Percentiles rank a stretch among this genome's conserved stretches.
These are phyloP conservation scores for Williopsis jadinii DNA, from an alignment of 1,139 yeast genomes.

Conservation along the genomic window DNA sequence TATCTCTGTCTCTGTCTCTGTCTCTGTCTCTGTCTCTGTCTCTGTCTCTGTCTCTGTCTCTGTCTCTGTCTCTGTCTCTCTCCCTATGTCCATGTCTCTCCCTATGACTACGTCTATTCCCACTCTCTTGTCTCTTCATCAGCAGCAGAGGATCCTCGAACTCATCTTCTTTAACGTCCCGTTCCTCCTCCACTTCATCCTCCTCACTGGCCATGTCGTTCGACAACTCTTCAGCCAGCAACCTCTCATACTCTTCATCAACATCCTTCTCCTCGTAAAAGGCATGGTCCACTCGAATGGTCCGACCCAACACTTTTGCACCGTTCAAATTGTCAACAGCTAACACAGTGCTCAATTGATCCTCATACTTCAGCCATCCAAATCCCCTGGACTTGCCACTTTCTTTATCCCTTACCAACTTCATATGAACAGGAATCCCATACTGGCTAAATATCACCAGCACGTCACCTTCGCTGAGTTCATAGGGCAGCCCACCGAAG, in stretches of 20 bases:
- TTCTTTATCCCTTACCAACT: conserved; percentile 60
- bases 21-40: conserved; percentile 2
- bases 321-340: conserved; percentile 92
- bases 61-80: background rate
- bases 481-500: conserved; percentile 66
- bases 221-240: conserved; percentile 15
- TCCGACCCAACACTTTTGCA: conserved; percentile 48
- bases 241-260: conserved; percentile 32
- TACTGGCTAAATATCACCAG: conserved; percentile 79
- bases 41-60: background rate
- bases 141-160: conserved; percentile 17
- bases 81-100: background rate
- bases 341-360: conserved; percentile 70
- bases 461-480: conserved; percentile 67
- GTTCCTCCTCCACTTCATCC: conserved; percentile 2
- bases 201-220: conserved; percentile 16
- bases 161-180: conserved; percentile 10
- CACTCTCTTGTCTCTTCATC: conserved; percentile 8
- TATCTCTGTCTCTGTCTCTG: background rate
- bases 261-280: conserved; percentile 52
- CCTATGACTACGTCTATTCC: conserved; percentile 1
- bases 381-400: conserved; percentile 71
- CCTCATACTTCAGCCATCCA: conserved; percentile 78
- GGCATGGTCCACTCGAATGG: conserved; percentile 70
- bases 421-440: conserved; percentile 79